Base-by-base conservation (phyloP, 306 rosid genomes). In the Aeschynomene evenia region DNA sequence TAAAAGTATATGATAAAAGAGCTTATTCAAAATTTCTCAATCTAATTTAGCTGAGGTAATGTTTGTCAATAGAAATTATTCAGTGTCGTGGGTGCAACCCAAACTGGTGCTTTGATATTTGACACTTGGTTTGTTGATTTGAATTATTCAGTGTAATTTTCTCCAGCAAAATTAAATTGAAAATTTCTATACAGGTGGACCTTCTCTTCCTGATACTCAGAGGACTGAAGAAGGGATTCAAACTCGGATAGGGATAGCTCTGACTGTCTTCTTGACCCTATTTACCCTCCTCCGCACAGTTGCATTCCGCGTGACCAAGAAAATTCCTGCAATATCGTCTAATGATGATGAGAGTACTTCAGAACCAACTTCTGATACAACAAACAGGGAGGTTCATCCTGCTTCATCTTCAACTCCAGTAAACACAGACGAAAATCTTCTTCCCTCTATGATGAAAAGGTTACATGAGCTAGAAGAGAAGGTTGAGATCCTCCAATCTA, bases 401-500 rank as follows among this genome's bases (percentile, higher is more conserved):
- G 68, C 91, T 66, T 62, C 95, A 56, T 78, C 81, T 51, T 77
- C 80, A 65, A 81, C 79, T 46, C 45, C 84, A 66, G 42, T 76
- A 71, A 15, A 33, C 50, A 46, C 82, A 15, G 88, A 85, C 68
- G 80, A 85, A 68, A 87, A 84, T 64, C 86, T 83, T 61, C 85
- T 89, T 70, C 79, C 96, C 24, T 73, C 90, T 36, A 61, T 90
- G 78, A 66, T 85, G 53, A 89, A 85, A 72, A 84, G 89, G 86
- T 78, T 91, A 46, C 83, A 85, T 29, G 96, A 86, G 80, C 96
- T 95, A 74, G 99, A 95, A 83, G 90, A 86, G 86, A 95, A 87
- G 85, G 96, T 95, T 45, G 87, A 70, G 48, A 78, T 79, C 10
- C 96, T 94, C 81, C 95, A 89, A 85, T 84, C 95, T 52, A 94